These are phyloP conservation scores for Excoecaria cochinchinensis DNA, from an alignment of 345 rosid species.

Conservation along the genomic window DNA sequence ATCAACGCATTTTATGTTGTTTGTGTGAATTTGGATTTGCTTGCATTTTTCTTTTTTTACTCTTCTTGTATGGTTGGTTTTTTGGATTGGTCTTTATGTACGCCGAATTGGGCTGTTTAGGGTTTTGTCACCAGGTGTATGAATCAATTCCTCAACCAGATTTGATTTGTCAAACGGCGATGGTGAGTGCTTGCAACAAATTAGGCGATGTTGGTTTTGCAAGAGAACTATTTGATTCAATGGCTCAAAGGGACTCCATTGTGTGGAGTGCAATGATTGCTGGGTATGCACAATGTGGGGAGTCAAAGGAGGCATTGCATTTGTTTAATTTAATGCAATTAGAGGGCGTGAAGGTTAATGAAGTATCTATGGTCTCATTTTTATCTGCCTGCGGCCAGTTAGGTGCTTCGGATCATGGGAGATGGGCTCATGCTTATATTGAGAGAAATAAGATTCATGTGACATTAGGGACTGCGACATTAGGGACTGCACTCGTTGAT, in stretches of 20 bases:
- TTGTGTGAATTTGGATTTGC: too few species aligned
- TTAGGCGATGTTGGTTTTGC: constrained; percentile 29
- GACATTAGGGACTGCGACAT: too few species aligned
- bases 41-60: too few species aligned
- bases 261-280: constrained; percentile 67
- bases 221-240: constrained; percentile 48
- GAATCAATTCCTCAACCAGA: constrained; percentile 41
- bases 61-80: too few species aligned
- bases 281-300: constrained; percentile 52
- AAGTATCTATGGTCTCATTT: constrained; percentile 53
- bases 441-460: too few species aligned
- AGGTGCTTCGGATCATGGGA: constrained; percentile 61
- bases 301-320: constrained; percentile 41
- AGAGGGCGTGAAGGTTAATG: constrained; percentile 54
- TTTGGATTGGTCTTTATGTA: constrained; percentile 55
- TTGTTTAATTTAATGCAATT: constrained; percentile 61
- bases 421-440: constrained; percentile 43
- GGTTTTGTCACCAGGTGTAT: constrained; percentile 44
- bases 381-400: constrained; percentile 59
- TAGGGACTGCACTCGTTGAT: constrained; percentile 56
- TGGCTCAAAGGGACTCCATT: constrained; percentile 52
- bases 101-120: constrained; percentile 46
- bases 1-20: too few species aligned
- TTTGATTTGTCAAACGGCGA: constrained; percentile 49
- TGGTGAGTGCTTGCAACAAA: constrained; percentile 17